Evolutionary conservation across 805 yeast species (phyloP), one percentile per base, ranked within the genome.

Genomic region (Candida rishiriensis): DNA sequence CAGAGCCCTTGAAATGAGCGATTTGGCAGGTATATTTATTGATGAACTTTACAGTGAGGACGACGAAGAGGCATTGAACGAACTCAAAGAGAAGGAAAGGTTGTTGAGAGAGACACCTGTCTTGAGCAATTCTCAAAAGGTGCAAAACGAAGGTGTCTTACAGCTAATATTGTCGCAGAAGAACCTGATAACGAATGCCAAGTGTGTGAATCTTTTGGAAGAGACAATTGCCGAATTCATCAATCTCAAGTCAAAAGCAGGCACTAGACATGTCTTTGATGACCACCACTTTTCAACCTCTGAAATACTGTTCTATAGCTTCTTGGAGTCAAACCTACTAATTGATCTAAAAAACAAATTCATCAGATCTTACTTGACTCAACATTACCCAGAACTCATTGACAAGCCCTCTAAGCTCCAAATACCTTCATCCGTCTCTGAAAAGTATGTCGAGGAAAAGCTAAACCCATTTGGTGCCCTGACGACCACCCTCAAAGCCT

Each of bases 331-430:
- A 18, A 60, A 59, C 34, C 43, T 44, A 3, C 48, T 43, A 35
- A 55, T 54, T 1, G 60, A 57, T 9, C 59, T 76, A 40, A 75
- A 77, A 4, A 74, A 73, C 44, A 51, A 54, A 21, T 75, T 75
- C 49, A 56, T 76, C 31, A 48, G 41, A 5, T 53, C 51, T n/a
- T 73, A 63, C 48, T 46, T 75, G 38, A 39, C 52, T 12, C 44
- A 51, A 14, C 63, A 68, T 38, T 59, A 57, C 41, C 69, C 71
- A 1, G 53, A 63, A 8, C 53, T 71, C 18, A 31, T 54, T 1
- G 10, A n/a, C 13, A 10, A 34, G 3, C 15, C 39, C 12, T 12
- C 39, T 29, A 31, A 40, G 9, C 16, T 41, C 14, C 30, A 30
- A 10, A 18, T 26, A 10, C 14, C 12, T 10, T 8, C 28, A 10